Conservation (phyloP, 176 grass and related monocot species). For the Luzula sylvatica region DNA sequence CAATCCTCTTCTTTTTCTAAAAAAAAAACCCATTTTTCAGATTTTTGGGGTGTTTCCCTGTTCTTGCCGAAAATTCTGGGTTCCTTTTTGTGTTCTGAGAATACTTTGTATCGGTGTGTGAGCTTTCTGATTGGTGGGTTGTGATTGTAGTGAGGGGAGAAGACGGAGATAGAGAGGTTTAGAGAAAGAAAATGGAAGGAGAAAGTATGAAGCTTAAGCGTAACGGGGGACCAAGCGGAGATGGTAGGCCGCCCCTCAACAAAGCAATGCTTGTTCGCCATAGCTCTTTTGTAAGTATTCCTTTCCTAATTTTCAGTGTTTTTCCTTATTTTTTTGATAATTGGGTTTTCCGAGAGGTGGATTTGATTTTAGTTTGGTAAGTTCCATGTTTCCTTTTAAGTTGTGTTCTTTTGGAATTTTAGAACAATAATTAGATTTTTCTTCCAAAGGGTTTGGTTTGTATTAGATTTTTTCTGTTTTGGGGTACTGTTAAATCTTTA, state of each 20-base stretch:
- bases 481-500: too few relatives aligned
- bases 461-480: too few relatives aligned
- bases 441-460: too few relatives aligned
- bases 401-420: too few relatives aligned
- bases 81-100: conserved; percentile 10
- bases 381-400: too few relatives aligned
- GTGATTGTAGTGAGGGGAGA: neutral
- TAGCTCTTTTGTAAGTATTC: conserved; percentile 53
- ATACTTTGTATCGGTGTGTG: conserved; percentile 11
- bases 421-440: too few relatives aligned
- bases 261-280: conserved; percentile 49
- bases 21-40: conserved; percentile 8
- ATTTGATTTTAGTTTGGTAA: too few relatives aligned
- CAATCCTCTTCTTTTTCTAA: neutral
- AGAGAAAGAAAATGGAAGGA: conserved; percentile 29
- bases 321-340: neutral
- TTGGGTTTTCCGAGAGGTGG: neutral
- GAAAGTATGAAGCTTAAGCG: conserved; percentile 16
- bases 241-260: conserved; percentile 23
- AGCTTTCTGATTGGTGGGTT: conserved; percentile 5
- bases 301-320: conserved; percentile 2
- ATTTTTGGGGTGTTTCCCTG: neutral
- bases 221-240: conserved; percentile 18
- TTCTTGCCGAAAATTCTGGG: neutral
- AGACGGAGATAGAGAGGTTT: neutral